Conservation (phyloP, 1,284 basidiomycete genomes). For the Ceratobasidium sp. region DNA sequence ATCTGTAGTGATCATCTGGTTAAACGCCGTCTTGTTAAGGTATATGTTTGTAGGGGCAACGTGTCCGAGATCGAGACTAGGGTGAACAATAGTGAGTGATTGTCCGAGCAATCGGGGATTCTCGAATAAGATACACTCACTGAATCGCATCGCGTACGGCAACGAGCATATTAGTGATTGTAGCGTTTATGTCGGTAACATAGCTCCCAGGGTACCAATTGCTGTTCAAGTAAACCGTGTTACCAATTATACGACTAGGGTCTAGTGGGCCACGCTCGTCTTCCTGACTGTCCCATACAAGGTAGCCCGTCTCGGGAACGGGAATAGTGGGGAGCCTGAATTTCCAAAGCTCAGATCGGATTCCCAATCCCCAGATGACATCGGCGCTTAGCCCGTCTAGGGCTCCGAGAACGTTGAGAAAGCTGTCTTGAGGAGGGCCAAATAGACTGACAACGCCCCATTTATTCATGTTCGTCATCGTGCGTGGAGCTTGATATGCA, state of each 20-base stretch:
- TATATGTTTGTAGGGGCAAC: slow-evolving; percentile 17
- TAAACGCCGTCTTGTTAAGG: slow-evolving; percentile 18
- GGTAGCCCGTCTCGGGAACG: slow-evolving; percentile 5
- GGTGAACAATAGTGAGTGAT: neutral
- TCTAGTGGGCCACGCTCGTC: neutral
- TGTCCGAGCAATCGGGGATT: too few relatives aligned
- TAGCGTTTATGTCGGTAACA: neutral
- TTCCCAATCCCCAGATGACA: neutral
- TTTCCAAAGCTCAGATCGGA: neutral
- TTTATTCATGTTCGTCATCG: neutral
- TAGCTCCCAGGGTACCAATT: slow-evolving; percentile 2
- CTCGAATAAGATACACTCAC: too few relatives aligned
- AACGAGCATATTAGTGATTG: slow-evolving; percentile 11
- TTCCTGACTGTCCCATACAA: neutral
- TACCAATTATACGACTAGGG: neutral
- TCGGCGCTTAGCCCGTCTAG: slow-evolving; percentile 6
- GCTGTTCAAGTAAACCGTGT: neutral
- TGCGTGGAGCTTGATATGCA: slow-evolving; percentile 9
- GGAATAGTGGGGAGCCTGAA: too few relatives aligned
- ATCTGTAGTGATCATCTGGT: neutral
- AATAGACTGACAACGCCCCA: neutral
- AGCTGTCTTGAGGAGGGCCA: neutral
- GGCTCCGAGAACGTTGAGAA: slow-evolving; percentile 9
- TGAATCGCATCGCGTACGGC: slow-evolving; percentile 26
- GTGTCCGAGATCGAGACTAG: slow-evolving; percentile 29